Evolutionary conservation across 768 basidiomycete species (phyloP).

Genomic region (Rhizopogon sp.): DNA sequence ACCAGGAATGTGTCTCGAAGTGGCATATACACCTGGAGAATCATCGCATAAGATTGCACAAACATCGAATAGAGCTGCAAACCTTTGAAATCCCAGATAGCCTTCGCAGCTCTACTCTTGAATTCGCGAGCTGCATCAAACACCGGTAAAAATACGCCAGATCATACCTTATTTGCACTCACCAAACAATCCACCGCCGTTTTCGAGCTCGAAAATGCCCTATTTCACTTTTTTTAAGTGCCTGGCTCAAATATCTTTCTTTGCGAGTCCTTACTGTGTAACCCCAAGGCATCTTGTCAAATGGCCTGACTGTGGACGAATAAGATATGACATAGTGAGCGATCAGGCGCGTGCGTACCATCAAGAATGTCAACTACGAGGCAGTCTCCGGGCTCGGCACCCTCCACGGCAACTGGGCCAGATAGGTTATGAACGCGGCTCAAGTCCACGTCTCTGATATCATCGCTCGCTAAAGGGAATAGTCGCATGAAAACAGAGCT

Average conservation of each 20-base stretch:
- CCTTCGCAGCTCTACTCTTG: slow-evolving; percentile 66
- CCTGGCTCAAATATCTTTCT: too few relatives aligned
- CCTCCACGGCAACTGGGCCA: slow-evolving; percentile 70
- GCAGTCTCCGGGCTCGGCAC: slow-evolving; percentile 75
- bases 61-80: neutral
- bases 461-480: slow-evolving; percentile 48
- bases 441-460: slow-evolving; percentile 61
- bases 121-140: slow-evolving; percentile 50
- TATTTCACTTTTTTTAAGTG: slow-evolving; percentile 16
- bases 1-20: slow-evolving; percentile 73
- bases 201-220: slow-evolving; percentile 72
- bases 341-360: slow-evolving; percentile 28
- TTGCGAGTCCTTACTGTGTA: slow-evolving; percentile 47
- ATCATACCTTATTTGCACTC: slow-evolving; percentile 3
- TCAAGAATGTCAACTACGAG: slow-evolving; percentile 79
- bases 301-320: slow-evolving; percentile 44
- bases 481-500: neutral
- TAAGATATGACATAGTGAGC: neutral
- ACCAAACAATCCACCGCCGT: slow-evolving; percentile 72
- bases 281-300: slow-evolving; percentile 79
- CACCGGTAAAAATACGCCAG: neutral
- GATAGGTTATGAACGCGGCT: slow-evolving; percentile 70
- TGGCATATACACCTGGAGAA: slow-evolving; percentile 56
- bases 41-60: neutral
- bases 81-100: slow-evolving; percentile 79